Evolutionary conservation across 2,329 filamentous ascomycete species (phyloP), one percentile per base, ranked within the genome.

Genomic region (Westerdykella aurantiaca): DNA sequence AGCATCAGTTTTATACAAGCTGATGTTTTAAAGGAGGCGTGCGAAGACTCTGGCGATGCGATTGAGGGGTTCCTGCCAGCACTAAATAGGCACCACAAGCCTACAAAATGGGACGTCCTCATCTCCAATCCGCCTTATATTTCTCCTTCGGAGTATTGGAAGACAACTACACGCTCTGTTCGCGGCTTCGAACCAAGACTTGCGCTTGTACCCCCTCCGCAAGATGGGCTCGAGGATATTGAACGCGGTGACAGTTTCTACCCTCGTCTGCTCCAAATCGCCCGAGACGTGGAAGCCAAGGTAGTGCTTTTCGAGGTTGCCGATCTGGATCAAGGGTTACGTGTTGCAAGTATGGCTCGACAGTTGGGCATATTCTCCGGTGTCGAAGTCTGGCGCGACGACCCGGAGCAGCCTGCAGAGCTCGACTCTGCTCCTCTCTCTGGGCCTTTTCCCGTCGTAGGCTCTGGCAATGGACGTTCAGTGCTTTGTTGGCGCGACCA

Each of bases 101-200:
- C 57, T 1, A 42, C 34, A 7, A 58, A 60, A 34, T 67, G 64
- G 64, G 60, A 94, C 49, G 69, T 97, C 4, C 68, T 98, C 1
- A 78, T 93, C 31, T 86, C 86, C 1, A 98, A 98, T 58, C 93
- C 93, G 13, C 93, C 93, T 0, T 97, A 97, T 63, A 83, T 97
- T 40, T 94, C 89, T 2, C 70, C 73, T 0, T 51, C 0, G 3
- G 79, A 78, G 6, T 89, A 86, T 57, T 67, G 74, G 33, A 75
- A 68, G 33, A 78, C 79, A 14, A 89, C 85, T 1, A 73, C 76
- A 1, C 78, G 82, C 21, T 91, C 86, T 11, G 91, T 96, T 23
- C 79, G 88, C 13, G 81, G 81, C 37, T 88, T 81, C 61, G 93
- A 98, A 67, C 93, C 93, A 3, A 79, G 72, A 50, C 68, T 86